These are phyloP conservation scores for Dothidotthia symphoricarpi DNA, from an alignment of 2,329 filamentous ascomycete genomes.

Conservation along the genomic window DNA sequence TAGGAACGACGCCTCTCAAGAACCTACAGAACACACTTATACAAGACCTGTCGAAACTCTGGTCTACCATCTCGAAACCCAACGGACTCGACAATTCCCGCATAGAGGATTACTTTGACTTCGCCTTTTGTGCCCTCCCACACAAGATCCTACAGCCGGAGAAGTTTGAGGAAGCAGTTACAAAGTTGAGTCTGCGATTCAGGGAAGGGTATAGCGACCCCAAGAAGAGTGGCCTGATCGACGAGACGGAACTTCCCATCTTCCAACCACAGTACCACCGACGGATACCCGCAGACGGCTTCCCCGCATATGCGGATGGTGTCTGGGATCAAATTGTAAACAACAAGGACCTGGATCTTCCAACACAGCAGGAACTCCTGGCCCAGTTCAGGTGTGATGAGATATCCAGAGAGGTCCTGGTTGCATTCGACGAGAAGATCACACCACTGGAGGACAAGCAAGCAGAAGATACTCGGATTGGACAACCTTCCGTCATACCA, in stretches of 20 bases:
- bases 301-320: constrained; percentile 87
- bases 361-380: constrained; percentile 93
- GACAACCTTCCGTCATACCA: constrained; percentile 68
- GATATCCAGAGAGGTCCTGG: constrained; percentile 83
- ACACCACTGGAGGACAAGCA: constrained; percentile 83
- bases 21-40: constrained; percentile 89
- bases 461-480: constrained; percentile 68
- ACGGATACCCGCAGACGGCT: constrained; percentile 94
- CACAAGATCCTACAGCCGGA: constrained; percentile 97
- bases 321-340: constrained; percentile 98
- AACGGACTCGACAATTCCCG: constrained; percentile 79
- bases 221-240: constrained; percentile 59
- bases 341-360: constrained; percentile 96
- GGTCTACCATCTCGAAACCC: constrained; percentile 90
- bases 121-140: constrained; percentile 90
- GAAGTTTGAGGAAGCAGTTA: constrained; percentile 78
- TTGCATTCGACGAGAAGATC: constrained; percentile 80
- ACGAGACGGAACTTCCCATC: constrained; percentile 74
- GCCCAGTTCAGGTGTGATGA: constrained; percentile 98
- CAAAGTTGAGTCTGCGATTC: constrained; percentile 78
- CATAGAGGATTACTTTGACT: constrained; percentile 98
- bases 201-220: constrained; percentile 73
- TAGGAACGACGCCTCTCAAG: constrained; percentile 83
- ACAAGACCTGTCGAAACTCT: constrained; percentile 88
- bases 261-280: constrained; percentile 94